These are phyloP conservation scores for Cenchrus purpureus DNA, from an alignment of 176 grass and related monocot genomes.

Conservation along the genomic window DNA sequence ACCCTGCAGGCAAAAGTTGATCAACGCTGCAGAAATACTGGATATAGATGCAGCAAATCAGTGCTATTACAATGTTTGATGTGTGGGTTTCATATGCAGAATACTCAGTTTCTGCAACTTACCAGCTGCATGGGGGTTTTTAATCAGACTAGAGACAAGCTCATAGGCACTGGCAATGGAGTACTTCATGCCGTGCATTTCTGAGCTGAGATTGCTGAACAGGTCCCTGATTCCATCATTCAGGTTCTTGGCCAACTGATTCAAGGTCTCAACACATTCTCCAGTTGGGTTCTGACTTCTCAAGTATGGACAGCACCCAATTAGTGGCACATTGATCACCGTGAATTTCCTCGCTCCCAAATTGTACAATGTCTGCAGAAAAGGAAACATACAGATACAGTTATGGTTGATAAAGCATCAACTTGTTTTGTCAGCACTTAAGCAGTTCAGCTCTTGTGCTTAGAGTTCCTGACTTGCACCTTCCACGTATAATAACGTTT, in stretches of 20 bases:
- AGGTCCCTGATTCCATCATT: constrained; percentile 53
- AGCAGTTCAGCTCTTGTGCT: not conserved
- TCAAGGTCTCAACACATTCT: constrained; percentile 54
- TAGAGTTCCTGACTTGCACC: not conserved
- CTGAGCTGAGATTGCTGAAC: constrained; percentile 45
- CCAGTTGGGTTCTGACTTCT: constrained; percentile 44
- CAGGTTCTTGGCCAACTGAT: constrained; percentile 54
- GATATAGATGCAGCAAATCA: not conserved
- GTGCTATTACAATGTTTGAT: not conserved
- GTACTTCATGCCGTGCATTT: constrained; percentile 67
- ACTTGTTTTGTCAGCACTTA: constrained; percentile 14
- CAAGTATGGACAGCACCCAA: constrained; percentile 58
- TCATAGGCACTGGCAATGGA: constrained; percentile 64
- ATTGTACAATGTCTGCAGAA: constrained; percentile 59
- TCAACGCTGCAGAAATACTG: not conserved
- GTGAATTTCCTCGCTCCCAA: constrained; percentile 71
- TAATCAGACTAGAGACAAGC: constrained; percentile 48
- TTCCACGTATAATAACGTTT: not conserved
- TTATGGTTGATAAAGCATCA: not conserved
- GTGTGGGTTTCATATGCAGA: not conserved
- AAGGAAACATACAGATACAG: not conserved
- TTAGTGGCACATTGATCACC: constrained; percentile 51
- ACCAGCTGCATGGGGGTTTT: constrained; percentile 46
- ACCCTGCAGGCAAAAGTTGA: constrained; percentile 36
- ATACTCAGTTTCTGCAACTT: constrained; percentile 23